These are phyloP conservation scores for Pichia sp. DNA, from an alignment of 1,139 yeast species.

Conservation along the genomic window DNA sequence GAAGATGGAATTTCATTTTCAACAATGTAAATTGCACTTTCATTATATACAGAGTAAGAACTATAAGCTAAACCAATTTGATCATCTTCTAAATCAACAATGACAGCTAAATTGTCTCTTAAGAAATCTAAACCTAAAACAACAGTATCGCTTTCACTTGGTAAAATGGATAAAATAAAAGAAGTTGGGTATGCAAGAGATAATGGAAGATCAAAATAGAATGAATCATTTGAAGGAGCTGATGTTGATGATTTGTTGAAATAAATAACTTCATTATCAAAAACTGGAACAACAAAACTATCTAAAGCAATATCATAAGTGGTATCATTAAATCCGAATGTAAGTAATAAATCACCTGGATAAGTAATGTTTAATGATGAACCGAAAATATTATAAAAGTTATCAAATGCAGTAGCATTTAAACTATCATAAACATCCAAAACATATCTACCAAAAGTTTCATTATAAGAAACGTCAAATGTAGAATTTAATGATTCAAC, in stretches of 20 bases:
- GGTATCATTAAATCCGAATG: conserved; percentile 42
- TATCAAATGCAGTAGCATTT: no score
- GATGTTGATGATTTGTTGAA: conserved; percentile 4
- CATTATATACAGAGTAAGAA: background rate
- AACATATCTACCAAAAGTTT: conserved; percentile 30
- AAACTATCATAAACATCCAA: no score
- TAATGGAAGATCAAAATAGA: background rate
- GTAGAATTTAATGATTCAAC: conserved; percentile 36
- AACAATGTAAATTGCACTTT: background rate
- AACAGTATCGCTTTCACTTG: conserved; percentile 19
- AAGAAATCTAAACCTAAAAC: conserved; percentile 64
- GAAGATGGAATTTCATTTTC: background rate
- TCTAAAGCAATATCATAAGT: conserved; percentile 40
- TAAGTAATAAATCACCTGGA: conserved; percentile 20
- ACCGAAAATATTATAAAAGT: no score
- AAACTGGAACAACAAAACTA: conserved; percentile 29
- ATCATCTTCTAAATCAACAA: conserved; percentile 61
- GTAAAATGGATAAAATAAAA: conserved; percentile 12
- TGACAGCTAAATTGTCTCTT: conserved; percentile 56
- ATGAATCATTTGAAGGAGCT: conserved; percentile 8
- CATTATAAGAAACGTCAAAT: conserved; percentile 23
- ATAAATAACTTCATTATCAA: conserved; percentile 16
- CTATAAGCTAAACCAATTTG: conserved; percentile 53
- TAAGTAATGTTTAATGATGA: conserved; percentile 13
- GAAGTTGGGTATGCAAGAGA: background rate